Conservation (phyloP, 2,329 filamentous ascomycete species). For the Didymellaceae sp. region DNA sequence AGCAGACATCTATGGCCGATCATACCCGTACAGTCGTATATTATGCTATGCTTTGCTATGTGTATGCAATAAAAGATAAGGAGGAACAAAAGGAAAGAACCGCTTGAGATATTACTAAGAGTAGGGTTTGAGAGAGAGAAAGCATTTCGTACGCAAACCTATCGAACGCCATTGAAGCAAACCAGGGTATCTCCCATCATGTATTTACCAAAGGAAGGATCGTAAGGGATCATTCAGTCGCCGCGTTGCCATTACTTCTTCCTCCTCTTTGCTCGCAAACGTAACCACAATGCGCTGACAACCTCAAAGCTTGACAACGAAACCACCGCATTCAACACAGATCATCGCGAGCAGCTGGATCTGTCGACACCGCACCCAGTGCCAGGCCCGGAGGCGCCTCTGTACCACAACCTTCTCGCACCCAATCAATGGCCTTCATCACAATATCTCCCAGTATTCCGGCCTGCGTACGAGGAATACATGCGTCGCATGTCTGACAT, state of each 20-base stretch:
- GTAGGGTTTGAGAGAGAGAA: not conserved
- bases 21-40: slow-evolving; percentile 13
- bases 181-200: slow-evolving; percentile 14
- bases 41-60: slow-evolving; percentile 6
- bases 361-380: slow-evolving; percentile 78
- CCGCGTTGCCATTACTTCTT: slow-evolving; percentile 8
- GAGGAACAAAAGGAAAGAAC: not conserved
- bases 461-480: slow-evolving; percentile 73
- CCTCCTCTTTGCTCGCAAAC: slow-evolving; percentile 3
- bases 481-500: slow-evolving; percentile 76
- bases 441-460: slow-evolving; percentile 69
- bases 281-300: slow-evolving; percentile 31
- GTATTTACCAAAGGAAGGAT: slow-evolving; percentile 3
- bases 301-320: slow-evolving; percentile 58
- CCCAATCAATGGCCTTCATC: slow-evolving; percentile 79
- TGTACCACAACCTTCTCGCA: slow-evolving; percentile 77
- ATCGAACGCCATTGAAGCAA: slow-evolving; percentile 4
- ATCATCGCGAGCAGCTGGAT: slow-evolving; percentile 88
- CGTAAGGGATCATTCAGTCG: not conserved
- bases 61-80: slow-evolving; percentile 1
- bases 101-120: slow-evolving; percentile 7
- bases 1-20: slow-evolving; percentile 12
- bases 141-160: not conserved
- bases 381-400: slow-evolving; percentile 67
- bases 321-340: slow-evolving; percentile 74